Evolutionary conservation across 176 grass and related monocot species (phyloP).

Genomic region (Tillandsia leiboldiana): DNA sequence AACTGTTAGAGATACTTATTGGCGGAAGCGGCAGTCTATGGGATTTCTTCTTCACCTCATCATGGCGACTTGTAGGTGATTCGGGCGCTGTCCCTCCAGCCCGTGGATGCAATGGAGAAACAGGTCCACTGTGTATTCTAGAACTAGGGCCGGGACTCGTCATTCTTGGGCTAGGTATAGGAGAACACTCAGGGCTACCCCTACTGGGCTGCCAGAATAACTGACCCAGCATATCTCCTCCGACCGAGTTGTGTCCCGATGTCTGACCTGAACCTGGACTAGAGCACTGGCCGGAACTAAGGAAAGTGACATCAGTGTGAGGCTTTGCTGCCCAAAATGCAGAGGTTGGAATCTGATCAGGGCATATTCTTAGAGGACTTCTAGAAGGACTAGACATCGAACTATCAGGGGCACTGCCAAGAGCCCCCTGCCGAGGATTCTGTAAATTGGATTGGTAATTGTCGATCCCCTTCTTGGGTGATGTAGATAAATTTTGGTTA

Average conservation of each 20-base stretch:
- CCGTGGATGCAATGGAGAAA: conserved; percentile 88
- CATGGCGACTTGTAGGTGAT: conserved; percentile 63
- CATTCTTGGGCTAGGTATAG: conserved; percentile 91
- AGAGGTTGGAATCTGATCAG: conserved; percentile 80
- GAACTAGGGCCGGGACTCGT: conserved; percentile 87
- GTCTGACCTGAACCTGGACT: conserved; percentile 98
- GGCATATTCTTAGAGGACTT: conserved; percentile 71
- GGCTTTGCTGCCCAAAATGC: conserved; percentile 80
- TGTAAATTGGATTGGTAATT: conserved; percentile 52
- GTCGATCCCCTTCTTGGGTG: conserved; percentile 43
- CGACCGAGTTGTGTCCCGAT: conserved; percentile 95
- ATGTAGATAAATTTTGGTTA: conserved; percentile 51
- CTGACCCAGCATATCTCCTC: conserved; percentile 86
- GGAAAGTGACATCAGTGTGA: conserved; percentile 63
- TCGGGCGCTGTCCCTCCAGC: conserved; percentile 68
- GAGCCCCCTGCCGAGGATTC: conserved; percentile 38
- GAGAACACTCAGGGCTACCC: conserved; percentile 86
- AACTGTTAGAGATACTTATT: conserved; percentile 65
- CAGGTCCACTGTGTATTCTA: conserved; percentile 89
- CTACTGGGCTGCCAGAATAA: conserved; percentile 89
- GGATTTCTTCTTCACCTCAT: conserved; percentile 77
- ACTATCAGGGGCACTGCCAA: conserved; percentile 90
- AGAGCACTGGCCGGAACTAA: conserved; percentile 94
- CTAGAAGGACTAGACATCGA: conserved; percentile 88
- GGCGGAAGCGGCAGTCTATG: conserved; percentile 85